phyloP scores from a whole-genome alignment of 179 eudicot species.

The Gypsophila paniculata region DNA sequence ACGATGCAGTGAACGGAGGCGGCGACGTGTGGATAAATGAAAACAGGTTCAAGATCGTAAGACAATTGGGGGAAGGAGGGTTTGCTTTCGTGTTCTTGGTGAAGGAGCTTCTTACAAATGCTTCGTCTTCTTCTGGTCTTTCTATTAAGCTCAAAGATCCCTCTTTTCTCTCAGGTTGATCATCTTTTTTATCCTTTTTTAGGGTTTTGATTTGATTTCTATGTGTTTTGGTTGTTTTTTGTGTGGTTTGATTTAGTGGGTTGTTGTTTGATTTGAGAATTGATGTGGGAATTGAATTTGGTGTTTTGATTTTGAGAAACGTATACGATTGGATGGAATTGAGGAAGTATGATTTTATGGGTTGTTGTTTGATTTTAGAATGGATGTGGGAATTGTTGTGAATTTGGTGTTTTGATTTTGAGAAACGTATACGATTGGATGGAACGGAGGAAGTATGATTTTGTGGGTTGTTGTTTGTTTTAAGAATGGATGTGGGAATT shows the following conservation, averaged over 20 bases:
- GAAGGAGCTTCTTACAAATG: slow-evolving; percentile 63
- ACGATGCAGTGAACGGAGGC: slow-evolving; percentile 79
- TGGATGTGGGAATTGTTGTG: not conserved
- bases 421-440: too few relatives aligned
- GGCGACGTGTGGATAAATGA: slow-evolving; percentile 99
- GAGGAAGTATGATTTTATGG: slow-evolving; percentile 1
- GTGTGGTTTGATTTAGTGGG: not conserved
- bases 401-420: not conserved
- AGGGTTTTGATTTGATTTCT: too few relatives aligned
- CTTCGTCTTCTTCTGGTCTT: slow-evolving; percentile 47
- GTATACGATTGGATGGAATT: too few relatives aligned
- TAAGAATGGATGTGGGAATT: slow-evolving; percentile 3
- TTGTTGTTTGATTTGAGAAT: not conserved
- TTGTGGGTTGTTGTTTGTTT: too few relatives aligned
- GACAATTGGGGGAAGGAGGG: slow-evolving; percentile 94
- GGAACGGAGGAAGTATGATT: too few relatives aligned
- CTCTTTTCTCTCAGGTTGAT: slow-evolving; percentile 49
- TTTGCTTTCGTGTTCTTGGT: slow-evolving; percentile 83
- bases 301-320: too few relatives aligned
- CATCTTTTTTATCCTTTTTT: not conserved
- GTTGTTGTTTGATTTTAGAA: slow-evolving; percentile 4
- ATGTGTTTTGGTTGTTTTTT: too few relatives aligned
- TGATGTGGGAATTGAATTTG: too few relatives aligned
- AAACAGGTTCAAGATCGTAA: slow-evolving; percentile 59
- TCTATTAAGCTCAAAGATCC: slow-evolving; percentile 67